Evolutionary conservation across 352 stramenopile species (phyloP), one percentile per base, ranked within the genome.

Genomic region (Aphanomyces stellatus): DNA sequence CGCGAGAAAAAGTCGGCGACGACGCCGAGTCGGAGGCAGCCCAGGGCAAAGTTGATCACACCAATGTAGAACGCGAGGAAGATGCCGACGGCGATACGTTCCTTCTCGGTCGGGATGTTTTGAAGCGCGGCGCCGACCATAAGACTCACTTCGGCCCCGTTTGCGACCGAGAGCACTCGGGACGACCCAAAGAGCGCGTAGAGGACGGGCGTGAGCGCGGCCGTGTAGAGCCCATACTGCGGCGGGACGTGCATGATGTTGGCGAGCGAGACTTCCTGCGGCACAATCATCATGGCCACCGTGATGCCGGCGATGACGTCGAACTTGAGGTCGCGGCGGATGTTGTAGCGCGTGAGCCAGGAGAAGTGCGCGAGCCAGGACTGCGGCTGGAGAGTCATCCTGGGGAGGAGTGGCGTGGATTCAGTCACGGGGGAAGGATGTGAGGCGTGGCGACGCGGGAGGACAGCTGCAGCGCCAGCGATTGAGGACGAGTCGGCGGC

Each of bases 221-320:
- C 86, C 37, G 78, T 86, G 79, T 97, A 97, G 19, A 98, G 77
- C 6, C 90, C 91, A 72, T 95, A 97, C 56, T 95, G 81, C 0
- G 90, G 76, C 5, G 88, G 87, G 27, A 98, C 78, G 56, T 73
- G 73, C 78, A 93, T 93, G 48, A 97, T 79, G 27, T 91, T 91
- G 42, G 82, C 87, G 68, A 97, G 93, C 67, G 77, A 88, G 78
- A 97, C 95, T 59, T 85, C 81, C 71, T 96, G 87, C 25, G 88
- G 88, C 56, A 97, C 79, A 53, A 91, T 80, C 87, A 97, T 96
- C 71, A 96, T 81, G 57, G 82, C 87, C 35, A 87, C 78, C 4
- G 78, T 87, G 34, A 87, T 63, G 63, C 78, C 78, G 4, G 78
- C 75, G 10, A 87, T 77, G 41, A 82, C 40, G 65, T 82, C 78